A percentile compares a stretch with the other conserved stretches of the same genome.
phyloP scores from a whole-genome alignment of 768 basidiomycete genomes.

The Postia placenta region DNA sequence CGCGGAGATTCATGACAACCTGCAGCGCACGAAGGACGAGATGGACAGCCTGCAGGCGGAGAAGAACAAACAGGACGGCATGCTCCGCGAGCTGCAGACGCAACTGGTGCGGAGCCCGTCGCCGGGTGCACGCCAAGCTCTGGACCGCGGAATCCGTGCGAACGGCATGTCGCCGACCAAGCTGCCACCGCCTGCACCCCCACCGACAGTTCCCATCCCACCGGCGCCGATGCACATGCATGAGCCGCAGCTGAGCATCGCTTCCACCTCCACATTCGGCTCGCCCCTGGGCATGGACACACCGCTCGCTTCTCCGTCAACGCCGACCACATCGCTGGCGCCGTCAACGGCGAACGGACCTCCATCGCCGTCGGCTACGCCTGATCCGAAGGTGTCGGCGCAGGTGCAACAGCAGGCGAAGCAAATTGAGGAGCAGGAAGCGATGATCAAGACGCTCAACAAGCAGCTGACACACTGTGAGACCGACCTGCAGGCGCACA shows the following conservation, averaged over 20 bases:
- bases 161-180: slow-evolving; percentile 64
- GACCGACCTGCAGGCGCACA: slow-evolving; percentile 83
- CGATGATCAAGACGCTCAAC: slow-evolving; percentile 90
- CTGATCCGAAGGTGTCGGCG: slow-evolving; percentile 50
- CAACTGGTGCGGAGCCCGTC: slow-evolving; percentile 55
- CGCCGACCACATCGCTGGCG: slow-evolving; percentile 42
- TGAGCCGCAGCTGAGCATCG: slow-evolving; percentile 48
- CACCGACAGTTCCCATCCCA: slow-evolving; percentile 81
- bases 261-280: slow-evolving; percentile 46
- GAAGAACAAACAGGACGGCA: slow-evolving; percentile 57
- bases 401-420: slow-evolving; percentile 72
- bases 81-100: slow-evolving; percentile 75
- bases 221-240: slow-evolving; percentile 58
- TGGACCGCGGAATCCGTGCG: slow-evolving; percentile 48
- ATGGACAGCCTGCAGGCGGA: slow-evolving; percentile 73
- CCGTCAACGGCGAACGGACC: slow-evolving; percentile 28
- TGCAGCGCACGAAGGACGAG: slow-evolving; percentile 78
- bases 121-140: slow-evolving; percentile 39
- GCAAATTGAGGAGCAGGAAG: slow-evolving; percentile 77
- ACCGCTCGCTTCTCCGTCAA: slow-evolving; percentile 55
- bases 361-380: slow-evolving; percentile 18
- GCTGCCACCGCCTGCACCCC: slow-evolving; percentile 82
- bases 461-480: slow-evolving; percentile 94
- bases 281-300: slow-evolving; percentile 62
- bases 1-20: slow-evolving; percentile 69